phyloP scores from a whole-genome alignment of 2,329 filamentous ascomycete species.

The Fusarium ambrosium region DNA sequence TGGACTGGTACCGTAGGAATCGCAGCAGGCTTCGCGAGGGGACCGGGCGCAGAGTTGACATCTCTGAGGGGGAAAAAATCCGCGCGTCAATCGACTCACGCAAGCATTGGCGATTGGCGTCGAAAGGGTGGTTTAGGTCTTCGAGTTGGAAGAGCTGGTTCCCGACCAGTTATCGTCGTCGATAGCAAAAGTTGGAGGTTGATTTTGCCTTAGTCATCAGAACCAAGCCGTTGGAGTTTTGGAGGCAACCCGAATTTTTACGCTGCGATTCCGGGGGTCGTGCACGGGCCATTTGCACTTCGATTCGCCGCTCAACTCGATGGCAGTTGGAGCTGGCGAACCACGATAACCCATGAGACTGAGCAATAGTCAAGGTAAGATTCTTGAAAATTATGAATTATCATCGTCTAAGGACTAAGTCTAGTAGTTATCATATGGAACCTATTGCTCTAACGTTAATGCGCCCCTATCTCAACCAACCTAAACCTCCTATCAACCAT shows the following conservation, averaged over 20 bases:
- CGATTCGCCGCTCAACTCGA: not conserved
- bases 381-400: not conserved
- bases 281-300: not conserved
- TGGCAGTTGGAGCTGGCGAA: not conserved
- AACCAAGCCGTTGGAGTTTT: slow-evolving; percentile 16
- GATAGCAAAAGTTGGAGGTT: slow-evolving; percentile 38
- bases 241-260: slow-evolving; percentile 13
- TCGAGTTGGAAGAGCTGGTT: slow-evolving; percentile 6
- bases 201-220: slow-evolving; percentile 34
- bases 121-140: not conserved
- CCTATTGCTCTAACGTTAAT: not conserved
- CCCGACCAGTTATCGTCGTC: slow-evolving; percentile 28
- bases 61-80: slow-evolving; percentile 47
- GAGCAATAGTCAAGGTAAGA: not conserved
- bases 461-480: not conserved
- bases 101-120: slow-evolving; percentile 33
- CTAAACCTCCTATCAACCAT: slow-evolving; percentile 10
- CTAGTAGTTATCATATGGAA: not conserved
- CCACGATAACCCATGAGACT: not conserved
- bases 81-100: slow-evolving; percentile 24
- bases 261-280: slow-evolving; percentile 9
- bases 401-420: not conserved
- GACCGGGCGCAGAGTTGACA: slow-evolving; percentile 62
- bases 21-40: slow-evolving; percentile 73
- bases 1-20: slow-evolving; percentile 80